phyloP scores from a whole-genome alignment of 208 protist genomes.

The Crithidia mellificae region DNA sequence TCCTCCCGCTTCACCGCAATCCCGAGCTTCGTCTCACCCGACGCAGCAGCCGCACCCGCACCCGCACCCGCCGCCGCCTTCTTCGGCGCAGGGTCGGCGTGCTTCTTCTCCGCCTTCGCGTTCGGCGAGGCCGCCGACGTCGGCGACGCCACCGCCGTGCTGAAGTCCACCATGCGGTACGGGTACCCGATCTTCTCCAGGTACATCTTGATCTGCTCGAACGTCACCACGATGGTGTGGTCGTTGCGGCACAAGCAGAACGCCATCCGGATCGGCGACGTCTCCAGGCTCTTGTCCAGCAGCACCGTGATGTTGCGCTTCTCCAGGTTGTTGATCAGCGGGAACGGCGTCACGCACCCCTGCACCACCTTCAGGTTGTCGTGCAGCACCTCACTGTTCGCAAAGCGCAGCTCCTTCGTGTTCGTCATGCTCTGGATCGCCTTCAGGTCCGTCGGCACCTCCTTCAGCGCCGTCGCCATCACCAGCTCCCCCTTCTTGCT shows the following conservation, averaged over 20 bases:
- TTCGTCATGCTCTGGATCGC: constrained; percentile 62
- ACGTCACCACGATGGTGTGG: constrained; percentile 70
- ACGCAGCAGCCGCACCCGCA: background rate
- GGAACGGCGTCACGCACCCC: constrained; percentile 83
- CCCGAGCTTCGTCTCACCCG: constrained; percentile 83
- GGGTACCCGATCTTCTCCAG: constrained; percentile 64
- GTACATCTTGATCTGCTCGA: constrained; percentile 62
- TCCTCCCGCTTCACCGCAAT: constrained; percentile 88
- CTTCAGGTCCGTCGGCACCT: constrained; percentile 82
- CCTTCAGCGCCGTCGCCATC: constrained; percentile 68
- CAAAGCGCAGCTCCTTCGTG: constrained; percentile 85
- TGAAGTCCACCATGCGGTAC: constrained; percentile 77
- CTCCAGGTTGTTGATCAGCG: constrained; percentile 77
- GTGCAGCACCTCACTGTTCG: constrained; percentile 57
- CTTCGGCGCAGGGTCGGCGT: constrained; percentile 30
- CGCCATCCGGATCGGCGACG: constrained; percentile 47
- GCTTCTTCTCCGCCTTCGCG: constrained; percentile 32
- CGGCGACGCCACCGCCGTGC: constrained; percentile 18
- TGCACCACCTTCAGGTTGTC: constrained; percentile 76
- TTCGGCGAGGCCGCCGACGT: constrained; percentile 23
- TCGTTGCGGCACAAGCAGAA: constrained; percentile 88
- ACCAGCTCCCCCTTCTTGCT: constrained; percentile 89
- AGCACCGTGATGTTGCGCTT: constrained; percentile 72
- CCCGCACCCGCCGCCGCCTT: constrained; percentile 26
- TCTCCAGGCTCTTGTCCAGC: constrained; percentile 66